Conservation (phyloP, 148 eudicot genomes). For the Cornus kousa region DNA sequence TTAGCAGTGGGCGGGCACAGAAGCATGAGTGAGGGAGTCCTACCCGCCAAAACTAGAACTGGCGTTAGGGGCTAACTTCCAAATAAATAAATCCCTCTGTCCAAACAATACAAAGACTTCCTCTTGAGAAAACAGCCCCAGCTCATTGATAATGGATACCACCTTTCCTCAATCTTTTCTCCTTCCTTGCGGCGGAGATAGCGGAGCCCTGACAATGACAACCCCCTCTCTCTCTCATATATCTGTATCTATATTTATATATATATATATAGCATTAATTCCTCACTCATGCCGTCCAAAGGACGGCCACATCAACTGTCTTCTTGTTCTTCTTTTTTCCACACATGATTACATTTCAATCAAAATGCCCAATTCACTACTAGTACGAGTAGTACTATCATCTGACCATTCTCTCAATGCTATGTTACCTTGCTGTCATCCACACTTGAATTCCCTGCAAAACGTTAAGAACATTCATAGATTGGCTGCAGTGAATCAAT, state of each 20-base stretch:
- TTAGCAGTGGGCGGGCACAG: too few species aligned
- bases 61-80: too few species aligned
- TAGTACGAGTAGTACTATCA: background rate
- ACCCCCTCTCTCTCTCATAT: background rate
- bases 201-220: background rate
- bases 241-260: too few species aligned
- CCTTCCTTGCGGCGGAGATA: conserved; percentile 4
- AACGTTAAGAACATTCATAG: conserved; percentile 10
- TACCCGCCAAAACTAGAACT: too few species aligned
- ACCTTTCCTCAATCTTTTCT: background rate
- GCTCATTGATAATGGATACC: background rate
- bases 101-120: background rate
- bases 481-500: conserved; percentile 15
- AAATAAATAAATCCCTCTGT: background rate
- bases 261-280: background rate
- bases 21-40: too few species aligned
- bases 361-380: background rate
- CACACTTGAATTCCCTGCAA: background rate
- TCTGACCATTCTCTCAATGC: background rate
- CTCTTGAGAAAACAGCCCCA: background rate
- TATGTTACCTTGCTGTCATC: background rate
- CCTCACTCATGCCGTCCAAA: background rate
- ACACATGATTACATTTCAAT: background rate
- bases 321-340: background rate
- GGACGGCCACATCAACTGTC: background rate